A percentile compares a stretch with the other conserved stretches of the same genome.
These are phyloP conservation scores for Alternaria sp. DNA, from an alignment of 2,329 filamentous ascomycete genomes.

Conservation along the genomic window DNA sequence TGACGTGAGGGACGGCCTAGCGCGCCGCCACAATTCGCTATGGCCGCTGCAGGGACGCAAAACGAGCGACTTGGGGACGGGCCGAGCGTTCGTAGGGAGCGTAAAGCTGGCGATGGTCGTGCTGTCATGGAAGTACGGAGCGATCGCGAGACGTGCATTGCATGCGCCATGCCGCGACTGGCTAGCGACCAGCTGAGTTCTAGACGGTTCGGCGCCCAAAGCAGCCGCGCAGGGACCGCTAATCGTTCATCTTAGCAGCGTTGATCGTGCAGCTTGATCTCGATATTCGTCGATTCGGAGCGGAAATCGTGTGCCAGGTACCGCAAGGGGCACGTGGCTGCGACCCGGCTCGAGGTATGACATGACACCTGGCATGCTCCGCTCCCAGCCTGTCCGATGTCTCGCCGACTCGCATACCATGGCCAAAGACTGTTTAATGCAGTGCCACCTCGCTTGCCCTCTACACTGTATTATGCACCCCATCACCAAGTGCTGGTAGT, in stretches of 20 bases:
- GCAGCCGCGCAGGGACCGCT: constrained; percentile 11
- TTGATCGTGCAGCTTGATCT: constrained; percentile 19
- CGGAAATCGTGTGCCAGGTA: constrained; percentile 24
- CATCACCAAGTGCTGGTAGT: not conserved
- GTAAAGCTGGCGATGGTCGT: constrained; percentile 31
- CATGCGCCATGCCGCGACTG: constrained; percentile 21
- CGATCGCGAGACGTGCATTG: constrained; percentile 33
- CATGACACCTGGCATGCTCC: constrained; percentile 6
- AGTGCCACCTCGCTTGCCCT: constrained; percentile 3
- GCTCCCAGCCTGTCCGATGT: not conserved
- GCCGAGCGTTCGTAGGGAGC: constrained; percentile 20
- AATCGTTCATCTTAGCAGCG: constrained; percentile 13
- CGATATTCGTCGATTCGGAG: constrained; percentile 15
- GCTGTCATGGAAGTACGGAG: constrained; percentile 31
- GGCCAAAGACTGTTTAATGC: constrained; percentile 6
- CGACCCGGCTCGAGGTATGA: constrained; percentile 2
- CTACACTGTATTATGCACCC: not conserved
- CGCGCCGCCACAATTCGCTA: constrained; percentile 24
- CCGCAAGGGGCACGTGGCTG: constrained; percentile 9
- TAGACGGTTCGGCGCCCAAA: constrained; percentile 22
- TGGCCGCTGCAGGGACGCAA: constrained; percentile 27
- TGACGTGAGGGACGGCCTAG: constrained; percentile 25
- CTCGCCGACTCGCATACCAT: not conserved
- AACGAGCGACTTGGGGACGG: constrained; percentile 27
- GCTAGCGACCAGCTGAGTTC: constrained; percentile 15